Conservation (phyloP, 495 filamentous ascomycete species). For the Evernia prunastri region DNA sequence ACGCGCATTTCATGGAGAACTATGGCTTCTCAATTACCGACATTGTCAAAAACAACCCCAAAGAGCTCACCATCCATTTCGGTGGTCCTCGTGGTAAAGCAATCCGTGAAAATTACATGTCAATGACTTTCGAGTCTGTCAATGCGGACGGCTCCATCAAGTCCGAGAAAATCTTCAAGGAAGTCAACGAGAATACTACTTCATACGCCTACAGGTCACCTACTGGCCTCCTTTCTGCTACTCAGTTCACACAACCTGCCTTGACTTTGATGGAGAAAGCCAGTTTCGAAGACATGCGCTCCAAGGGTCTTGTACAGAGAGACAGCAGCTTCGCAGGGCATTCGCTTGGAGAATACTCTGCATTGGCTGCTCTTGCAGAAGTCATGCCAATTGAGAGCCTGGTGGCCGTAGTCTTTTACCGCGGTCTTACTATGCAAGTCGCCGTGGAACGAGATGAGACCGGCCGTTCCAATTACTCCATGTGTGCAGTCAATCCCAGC, state of each 20-base stretch:
- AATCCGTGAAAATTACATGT: conserved; percentile 98
- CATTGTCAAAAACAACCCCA: conserved; percentile 98
- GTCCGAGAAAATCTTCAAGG: conserved; percentile 99
- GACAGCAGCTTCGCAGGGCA: conserved; percentile 97
- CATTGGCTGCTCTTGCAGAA: conserved; percentile 90
- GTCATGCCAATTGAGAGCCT: conserved; percentile 99
- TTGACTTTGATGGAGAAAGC: conserved; percentile 99
- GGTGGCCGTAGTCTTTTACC: conserved; percentile 98
- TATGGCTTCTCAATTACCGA: conserved; percentile 97
- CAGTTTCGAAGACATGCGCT: conserved; percentile 97
- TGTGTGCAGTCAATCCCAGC: conserved; percentile 98
- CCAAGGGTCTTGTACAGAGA: conserved; percentile 90
- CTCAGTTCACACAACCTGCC: conserved; percentile 96
- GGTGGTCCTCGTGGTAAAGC: conserved; percentile 94
- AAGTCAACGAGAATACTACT: conserved; percentile 80
- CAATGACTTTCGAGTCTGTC: conserved; percentile 98
- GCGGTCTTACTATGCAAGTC: conserved; percentile 98
- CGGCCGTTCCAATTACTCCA: conserved; percentile 93
- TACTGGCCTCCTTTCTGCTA: conserved; percentile 90
- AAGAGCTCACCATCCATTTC: conserved; percentile 97
- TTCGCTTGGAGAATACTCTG: conserved; percentile 97
- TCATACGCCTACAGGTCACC: conserved; percentile 97
- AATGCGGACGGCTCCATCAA: conserved; percentile 84
- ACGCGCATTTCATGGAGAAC: conserved; percentile 97
- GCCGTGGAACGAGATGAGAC: conserved; percentile 91